These are phyloP conservation scores for Kluyveromyces sp. DNA, from an alignment of 1,139 yeast genomes.

Conservation along the genomic window DNA sequence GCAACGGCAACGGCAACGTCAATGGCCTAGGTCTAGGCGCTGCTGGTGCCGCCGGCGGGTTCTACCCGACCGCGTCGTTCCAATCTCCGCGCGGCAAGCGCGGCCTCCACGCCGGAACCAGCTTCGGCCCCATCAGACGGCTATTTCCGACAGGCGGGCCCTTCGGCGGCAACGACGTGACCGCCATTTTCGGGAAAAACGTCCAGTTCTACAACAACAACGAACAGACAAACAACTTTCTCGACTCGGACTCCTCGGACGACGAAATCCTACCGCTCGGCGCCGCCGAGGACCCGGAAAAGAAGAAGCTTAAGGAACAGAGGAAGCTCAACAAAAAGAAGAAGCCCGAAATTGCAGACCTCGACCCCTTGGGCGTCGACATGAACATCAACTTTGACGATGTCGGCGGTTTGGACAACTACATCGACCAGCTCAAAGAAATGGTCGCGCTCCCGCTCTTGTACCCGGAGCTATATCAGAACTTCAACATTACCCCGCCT, in stretches of 20 bases:
- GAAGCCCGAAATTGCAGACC: slow-evolving; percentile 74
- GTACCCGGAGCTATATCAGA: slow-evolving; percentile 89
- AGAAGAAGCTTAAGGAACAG: slow-evolving; percentile 21
- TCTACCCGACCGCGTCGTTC: slow-evolving; percentile 15
- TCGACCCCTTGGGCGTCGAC: slow-evolving; percentile 92
- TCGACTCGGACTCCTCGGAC: slow-evolving; percentile 68
- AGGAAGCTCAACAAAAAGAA: slow-evolving; percentile 30
- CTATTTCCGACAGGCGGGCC: slow-evolving; percentile 96
- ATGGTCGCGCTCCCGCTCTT: slow-evolving; percentile 92
- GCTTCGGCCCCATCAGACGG: slow-evolving; percentile 43
- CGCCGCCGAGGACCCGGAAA: slow-evolving; percentile 9
- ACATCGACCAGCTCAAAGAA: slow-evolving; percentile 87
- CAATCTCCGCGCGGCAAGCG: slow-evolving; percentile 32
- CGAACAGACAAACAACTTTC: slow-evolving; percentile 16
- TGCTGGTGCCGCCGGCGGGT: slow-evolving; percentile 9
- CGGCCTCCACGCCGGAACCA: slow-evolving; percentile 18
- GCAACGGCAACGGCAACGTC: too few relatives aligned
- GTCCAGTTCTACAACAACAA: slow-evolving; percentile 42
- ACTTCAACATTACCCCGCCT: slow-evolving; percentile 91
- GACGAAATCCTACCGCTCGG: slow-evolving; percentile 40
- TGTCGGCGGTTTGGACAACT: slow-evolving; percentile 88
- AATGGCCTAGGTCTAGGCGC: too few relatives aligned
- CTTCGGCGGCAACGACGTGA: slow-evolving; percentile 86
- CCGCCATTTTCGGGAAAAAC: slow-evolving; percentile 65
- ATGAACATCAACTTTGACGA: slow-evolving; percentile 85